These are phyloP conservation scores for Ramularia collo-cygni DNA, from an alignment of 2,329 filamentous ascomycete genomes.

Conservation along the genomic window DNA sequence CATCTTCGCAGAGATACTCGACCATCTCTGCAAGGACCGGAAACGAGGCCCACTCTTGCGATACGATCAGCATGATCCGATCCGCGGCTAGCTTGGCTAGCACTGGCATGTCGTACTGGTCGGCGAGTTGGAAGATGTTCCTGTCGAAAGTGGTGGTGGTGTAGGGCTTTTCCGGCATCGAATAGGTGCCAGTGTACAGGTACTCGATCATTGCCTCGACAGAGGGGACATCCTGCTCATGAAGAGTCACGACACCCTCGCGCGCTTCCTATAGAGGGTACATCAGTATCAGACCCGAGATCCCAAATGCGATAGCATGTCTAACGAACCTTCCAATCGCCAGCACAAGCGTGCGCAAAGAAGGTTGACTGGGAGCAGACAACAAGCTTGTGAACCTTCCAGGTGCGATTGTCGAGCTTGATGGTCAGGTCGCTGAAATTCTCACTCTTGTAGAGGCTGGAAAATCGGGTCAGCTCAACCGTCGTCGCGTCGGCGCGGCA, in stretches of 20 bases:
- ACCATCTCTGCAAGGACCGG: slow-evolving; percentile 1
- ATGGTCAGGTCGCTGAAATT: slow-evolving; percentile 18
- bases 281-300: background rate
- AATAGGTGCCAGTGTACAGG: slow-evolving; percentile 1
- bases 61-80: background rate
- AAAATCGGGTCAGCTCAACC: too few relatives aligned
- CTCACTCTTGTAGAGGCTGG: too few relatives aligned
- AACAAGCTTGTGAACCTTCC: slow-evolving; percentile 19
- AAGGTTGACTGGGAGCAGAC: slow-evolving; percentile 21
- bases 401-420: slow-evolving; percentile 14
- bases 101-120: slow-evolving; percentile 8
- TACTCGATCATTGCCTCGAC: slow-evolving; percentile 6
- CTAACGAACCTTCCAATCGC: slow-evolving; percentile 14
- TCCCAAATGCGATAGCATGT: background rate
- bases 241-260: slow-evolving; percentile 4
- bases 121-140: slow-evolving; percentile 2
- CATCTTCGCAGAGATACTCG: slow-evolving; percentile 3
- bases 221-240: slow-evolving; percentile 5
- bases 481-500: too few relatives aligned
- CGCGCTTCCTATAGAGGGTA: background rate
- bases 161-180: too few relatives aligned
- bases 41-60: too few relatives aligned
- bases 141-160: too few relatives aligned
- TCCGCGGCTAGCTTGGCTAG: background rate
- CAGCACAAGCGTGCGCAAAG: slow-evolving; percentile 17